These are phyloP conservation scores for Theobroma grandiflorum DNA, from an alignment of 441 rosid genomes.

Conservation along the genomic window DNA sequence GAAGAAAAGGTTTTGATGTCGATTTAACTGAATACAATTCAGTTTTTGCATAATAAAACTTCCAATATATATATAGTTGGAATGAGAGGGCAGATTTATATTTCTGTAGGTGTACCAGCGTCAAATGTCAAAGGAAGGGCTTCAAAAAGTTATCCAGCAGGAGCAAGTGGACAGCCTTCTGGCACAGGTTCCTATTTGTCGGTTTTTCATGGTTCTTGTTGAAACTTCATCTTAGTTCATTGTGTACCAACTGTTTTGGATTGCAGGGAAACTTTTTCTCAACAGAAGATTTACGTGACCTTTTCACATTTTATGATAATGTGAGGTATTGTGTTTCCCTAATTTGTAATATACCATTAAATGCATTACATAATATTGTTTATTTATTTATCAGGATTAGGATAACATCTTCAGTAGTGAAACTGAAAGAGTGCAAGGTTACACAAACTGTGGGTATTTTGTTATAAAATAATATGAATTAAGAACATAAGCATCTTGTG, in stretches of 20 bases:
- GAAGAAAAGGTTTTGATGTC: conserved; percentile 88
- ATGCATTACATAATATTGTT: not conserved
- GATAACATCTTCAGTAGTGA: not conserved
- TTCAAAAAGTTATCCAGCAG: conserved; percentile 90
- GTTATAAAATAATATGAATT: conserved; percentile 6
- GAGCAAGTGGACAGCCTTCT: conserved; percentile 59
- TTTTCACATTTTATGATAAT: conserved; percentile 82
- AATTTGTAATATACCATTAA: conserved; percentile 26
- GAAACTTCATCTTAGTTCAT: conserved; percentile 23
- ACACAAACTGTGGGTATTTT: not conserved
- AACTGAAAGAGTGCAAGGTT: not conserved
- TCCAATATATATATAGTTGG: not conserved
- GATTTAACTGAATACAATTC: conserved; percentile 29
- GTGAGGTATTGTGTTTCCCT: conserved; percentile 55
- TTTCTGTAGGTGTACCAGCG: conserved; percentile 92
- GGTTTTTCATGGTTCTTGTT: conserved; percentile 23
- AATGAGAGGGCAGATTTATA: conserved; percentile 15
- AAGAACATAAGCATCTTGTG: not conserved
- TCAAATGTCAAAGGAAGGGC: conserved; percentile 99
- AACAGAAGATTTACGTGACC: conserved; percentile 84
- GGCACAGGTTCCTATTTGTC: conserved; percentile 56
- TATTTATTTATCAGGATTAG: conserved; percentile 17
- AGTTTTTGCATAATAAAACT: not conserved
- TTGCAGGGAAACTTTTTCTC: conserved; percentile 90
- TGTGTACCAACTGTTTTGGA: conserved; percentile 29